A percentile compares a stretch with the other conserved stretches of the same genome.
Evolutionary conservation across 2,329 filamentous ascomycete species (phyloP).

Genomic region (Curvularia sp.): DNA sequence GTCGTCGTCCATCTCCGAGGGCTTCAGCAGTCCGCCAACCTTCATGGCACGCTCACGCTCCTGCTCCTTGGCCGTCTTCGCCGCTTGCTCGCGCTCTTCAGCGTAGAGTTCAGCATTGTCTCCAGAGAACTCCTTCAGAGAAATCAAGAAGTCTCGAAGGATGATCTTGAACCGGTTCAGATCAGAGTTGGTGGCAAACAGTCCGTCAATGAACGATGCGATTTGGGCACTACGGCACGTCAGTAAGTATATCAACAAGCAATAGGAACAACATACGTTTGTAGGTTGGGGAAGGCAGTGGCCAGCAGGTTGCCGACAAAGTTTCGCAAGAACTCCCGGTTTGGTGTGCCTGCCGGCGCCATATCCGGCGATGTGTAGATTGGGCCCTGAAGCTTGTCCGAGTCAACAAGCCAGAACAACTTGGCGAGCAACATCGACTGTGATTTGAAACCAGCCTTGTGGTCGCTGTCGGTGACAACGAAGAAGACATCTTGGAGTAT

Average conservation of each 20-base stretch:
- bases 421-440: constrained; percentile 92
- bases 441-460: constrained; percentile 99
- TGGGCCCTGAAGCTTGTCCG: constrained; percentile 88
- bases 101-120: constrained; percentile 94
- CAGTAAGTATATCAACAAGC: constrained; percentile 1
- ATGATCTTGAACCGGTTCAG: constrained; percentile 95
- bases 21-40: constrained; percentile 94
- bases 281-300: constrained; percentile 91
- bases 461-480: constrained; percentile 94
- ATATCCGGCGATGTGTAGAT: constrained; percentile 82
- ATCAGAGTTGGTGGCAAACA: constrained; percentile 88
- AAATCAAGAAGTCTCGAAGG: constrained; percentile 95
- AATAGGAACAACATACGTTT: constrained; percentile 68
- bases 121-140: constrained; percentile 93
- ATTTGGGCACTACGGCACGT: constrained; percentile 75
- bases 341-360: constrained; percentile 80
- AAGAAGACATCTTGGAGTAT: constrained; percentile 99
- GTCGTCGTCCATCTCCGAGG: constrained; percentile 86
- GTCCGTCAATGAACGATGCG: constrained; percentile 82
- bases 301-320: constrained; percentile 86
- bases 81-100: constrained; percentile 92
- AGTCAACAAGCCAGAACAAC: constrained; percentile 94
- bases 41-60: constrained; percentile 93
- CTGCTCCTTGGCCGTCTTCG: constrained; percentile 81
- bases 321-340: constrained; percentile 87